Evolutionary conservation across 352 stramenopile genomes (phyloP).

Genomic region (Pythium monospermum): DNA sequence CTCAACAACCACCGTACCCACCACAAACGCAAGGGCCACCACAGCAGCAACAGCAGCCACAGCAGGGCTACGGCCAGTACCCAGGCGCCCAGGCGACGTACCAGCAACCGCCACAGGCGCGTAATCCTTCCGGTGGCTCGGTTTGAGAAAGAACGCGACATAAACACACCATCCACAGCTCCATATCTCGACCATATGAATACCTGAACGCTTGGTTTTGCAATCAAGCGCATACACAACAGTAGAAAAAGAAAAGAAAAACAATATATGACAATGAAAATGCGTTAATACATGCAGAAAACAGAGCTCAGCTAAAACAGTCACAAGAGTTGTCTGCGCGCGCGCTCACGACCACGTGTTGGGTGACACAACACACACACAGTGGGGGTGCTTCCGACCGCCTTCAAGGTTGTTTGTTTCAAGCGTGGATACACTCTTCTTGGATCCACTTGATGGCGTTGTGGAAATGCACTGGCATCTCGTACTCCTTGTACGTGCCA

Average conservation of each 20-base stretch:
- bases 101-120: neutral
- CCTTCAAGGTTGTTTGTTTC: neutral
- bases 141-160: slow-evolving; percentile 8
- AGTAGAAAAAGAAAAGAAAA: no score
- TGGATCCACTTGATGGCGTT: slow-evolving; percentile 27
- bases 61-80: slow-evolving; percentile 40
- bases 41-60: slow-evolving; percentile 18
- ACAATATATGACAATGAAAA: no score
- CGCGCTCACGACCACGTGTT: no score
- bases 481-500: slow-evolving; percentile 8
- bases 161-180: no score
- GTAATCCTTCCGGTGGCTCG: slow-evolving; percentile 3
- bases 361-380: neutral
- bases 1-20: neutral
- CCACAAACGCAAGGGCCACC: no score
- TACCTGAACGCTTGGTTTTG: no score
- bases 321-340: no score
- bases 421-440: slow-evolving; percentile 13
- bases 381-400: neutral
- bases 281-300: no score
- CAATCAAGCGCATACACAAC: no score
- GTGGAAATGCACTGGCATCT: slow-evolving; percentile 20
- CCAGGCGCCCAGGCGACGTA: slow-evolving; percentile 17
- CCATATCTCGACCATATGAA: no score
- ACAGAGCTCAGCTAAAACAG: no score